These are phyloP conservation scores for Naematelia aurantialba DNA, from an alignment of 768 basidiomycete genomes.

Conservation along the genomic window DNA sequence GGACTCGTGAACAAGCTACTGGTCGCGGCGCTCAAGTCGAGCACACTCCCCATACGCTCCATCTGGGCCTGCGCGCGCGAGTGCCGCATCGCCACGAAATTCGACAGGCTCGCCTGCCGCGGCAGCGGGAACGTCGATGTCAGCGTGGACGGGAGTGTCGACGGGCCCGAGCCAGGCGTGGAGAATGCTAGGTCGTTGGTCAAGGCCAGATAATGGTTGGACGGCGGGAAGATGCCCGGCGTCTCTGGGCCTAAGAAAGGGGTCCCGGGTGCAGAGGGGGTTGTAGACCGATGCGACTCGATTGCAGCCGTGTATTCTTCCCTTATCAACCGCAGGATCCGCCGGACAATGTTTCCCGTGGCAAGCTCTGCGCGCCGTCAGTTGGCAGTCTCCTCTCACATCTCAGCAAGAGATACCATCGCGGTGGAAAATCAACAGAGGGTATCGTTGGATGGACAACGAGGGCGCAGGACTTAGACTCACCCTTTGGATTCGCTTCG, in stretches of 20 bases:
- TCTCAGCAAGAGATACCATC: slow-evolving; percentile 1
- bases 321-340: slow-evolving; percentile 85
- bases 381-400: too few relatives aligned
- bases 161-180: slow-evolving; percentile 12
- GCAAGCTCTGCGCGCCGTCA: slow-evolving; percentile 80
- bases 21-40: slow-evolving; percentile 25
- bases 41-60: slow-evolving; percentile 33
- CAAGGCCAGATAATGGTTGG: slow-evolving; percentile 37
- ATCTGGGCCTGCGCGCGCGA: slow-evolving; percentile 44
- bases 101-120: slow-evolving; percentile 36
- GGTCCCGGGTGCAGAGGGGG: slow-evolving; percentile 38
- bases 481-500: slow-evolving; percentile 94
- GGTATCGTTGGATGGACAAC: too few relatives aligned
- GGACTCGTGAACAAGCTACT: slow-evolving; percentile 25
- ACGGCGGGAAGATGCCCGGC: slow-evolving; percentile 43
- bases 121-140: slow-evolving; percentile 7
- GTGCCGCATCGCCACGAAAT: slow-evolving; percentile 49
- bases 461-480: slow-evolving; percentile 12
- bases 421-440: too few relatives aligned
- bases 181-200: slow-evolving; percentile 24
- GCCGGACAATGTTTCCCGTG: slow-evolving; percentile 89
- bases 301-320: slow-evolving; percentile 88
- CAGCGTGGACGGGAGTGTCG: too few relatives aligned
- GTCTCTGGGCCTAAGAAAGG: slow-evolving; percentile 44
- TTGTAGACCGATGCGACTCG: slow-evolving; percentile 52